phyloP scores from a whole-genome alignment of 768 basidiomycete genomes.

The Boletus pseudopeckii region DNA sequence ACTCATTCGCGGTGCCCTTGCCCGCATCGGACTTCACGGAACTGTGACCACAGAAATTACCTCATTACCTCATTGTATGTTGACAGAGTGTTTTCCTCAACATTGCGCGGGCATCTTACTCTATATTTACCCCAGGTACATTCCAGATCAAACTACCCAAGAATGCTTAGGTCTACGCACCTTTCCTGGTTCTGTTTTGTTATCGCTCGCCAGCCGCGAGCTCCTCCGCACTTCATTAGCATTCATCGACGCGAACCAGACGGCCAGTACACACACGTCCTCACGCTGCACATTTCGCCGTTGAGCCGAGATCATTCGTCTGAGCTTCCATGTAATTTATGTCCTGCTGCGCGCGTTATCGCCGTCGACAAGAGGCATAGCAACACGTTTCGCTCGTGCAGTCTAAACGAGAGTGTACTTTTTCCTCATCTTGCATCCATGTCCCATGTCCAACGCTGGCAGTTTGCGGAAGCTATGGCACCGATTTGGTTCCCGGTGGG shows the following conservation, averaged over 20 bases:
- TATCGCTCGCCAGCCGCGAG: background rate
- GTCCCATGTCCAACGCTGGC: background rate
- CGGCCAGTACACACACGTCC: background rate
- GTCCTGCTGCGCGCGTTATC: background rate
- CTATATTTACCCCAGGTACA: slow-evolving; percentile 49
- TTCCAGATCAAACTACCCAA: slow-evolving; percentile 82
- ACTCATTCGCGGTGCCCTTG: slow-evolving; percentile 78
- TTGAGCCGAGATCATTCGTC: background rate
- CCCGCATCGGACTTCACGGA: slow-evolving; percentile 71
- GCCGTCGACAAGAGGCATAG: background rate
- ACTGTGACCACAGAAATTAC: slow-evolving; percentile 77
- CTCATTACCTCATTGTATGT: slow-evolving; percentile 80
- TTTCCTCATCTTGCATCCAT: too few relatives aligned
- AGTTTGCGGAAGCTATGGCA: background rate
- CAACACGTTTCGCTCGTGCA: background rate
- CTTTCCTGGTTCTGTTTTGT: background rate
- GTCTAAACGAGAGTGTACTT: background rate
- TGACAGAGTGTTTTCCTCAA: background rate
- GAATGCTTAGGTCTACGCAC: slow-evolving; percentile 27
- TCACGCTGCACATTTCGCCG: background rate
- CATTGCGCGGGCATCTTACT: background rate
- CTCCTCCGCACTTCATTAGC: background rate
- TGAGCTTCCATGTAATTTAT: background rate
- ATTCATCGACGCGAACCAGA: background rate
- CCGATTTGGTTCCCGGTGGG: background rate